phyloP scores from a whole-genome alignment of 2,329 filamentous ascomycete genomes.

The Aspergillus sp. region DNA sequence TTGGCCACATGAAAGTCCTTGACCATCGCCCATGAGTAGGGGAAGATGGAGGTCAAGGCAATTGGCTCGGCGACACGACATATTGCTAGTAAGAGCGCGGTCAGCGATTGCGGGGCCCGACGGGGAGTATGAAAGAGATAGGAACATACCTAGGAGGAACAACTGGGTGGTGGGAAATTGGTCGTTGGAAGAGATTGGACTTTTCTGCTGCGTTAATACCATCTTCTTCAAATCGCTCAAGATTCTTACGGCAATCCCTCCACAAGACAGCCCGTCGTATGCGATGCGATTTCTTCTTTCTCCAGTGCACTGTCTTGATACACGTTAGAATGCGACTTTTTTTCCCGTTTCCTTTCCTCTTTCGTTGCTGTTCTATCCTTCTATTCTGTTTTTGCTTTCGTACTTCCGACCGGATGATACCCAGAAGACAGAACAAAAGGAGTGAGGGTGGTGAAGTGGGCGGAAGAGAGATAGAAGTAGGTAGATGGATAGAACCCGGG shows the following conservation, averaged over 20 bases:
- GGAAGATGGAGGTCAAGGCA: constrained; percentile 88
- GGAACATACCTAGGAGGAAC: constrained; percentile 70
- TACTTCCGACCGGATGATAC: too few species aligned
- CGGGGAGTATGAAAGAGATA: not conserved
- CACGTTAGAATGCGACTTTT: not conserved
- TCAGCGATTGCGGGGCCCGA: not conserved
- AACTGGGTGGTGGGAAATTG: constrained; percentile 80
- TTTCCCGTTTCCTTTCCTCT: not conserved
- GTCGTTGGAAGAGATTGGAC: constrained; percentile 60
- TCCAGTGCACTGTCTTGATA: not conserved
- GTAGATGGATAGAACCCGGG: not conserved
- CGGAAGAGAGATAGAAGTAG: not conserved
- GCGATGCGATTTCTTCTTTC: not conserved
- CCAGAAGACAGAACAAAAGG: too few species aligned
- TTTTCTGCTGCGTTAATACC: constrained; percentile 59
- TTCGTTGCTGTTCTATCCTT: too few species aligned
- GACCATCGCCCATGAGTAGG: constrained; percentile 83
- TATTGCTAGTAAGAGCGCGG: constrained; percentile 60
- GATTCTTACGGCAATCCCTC: constrained; percentile 50
- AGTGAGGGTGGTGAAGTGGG: too few species aligned
- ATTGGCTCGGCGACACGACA: constrained; percentile 91
- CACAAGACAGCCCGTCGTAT: constrained; percentile 9
- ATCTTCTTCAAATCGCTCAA: constrained; percentile 50
- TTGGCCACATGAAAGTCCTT: constrained; percentile 71
- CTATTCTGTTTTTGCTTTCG: not conserved